Evolutionary conservation across 257 asterid genomes (phyloP).

Genomic region (Plantago ovata): DNA sequence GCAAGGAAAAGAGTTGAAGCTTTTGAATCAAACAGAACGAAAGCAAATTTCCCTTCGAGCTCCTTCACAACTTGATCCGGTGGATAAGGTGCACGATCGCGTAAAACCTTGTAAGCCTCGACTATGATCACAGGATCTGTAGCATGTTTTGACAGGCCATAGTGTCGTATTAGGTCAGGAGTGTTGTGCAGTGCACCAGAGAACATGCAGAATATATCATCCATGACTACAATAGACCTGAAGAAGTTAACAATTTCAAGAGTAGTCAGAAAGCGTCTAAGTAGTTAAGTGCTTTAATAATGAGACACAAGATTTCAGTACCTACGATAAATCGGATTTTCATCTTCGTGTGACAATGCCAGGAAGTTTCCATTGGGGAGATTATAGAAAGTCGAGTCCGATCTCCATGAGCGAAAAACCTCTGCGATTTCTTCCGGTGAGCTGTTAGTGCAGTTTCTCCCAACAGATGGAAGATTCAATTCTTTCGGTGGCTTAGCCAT

Average conservation of each 20-base stretch:
- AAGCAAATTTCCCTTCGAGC: slow-evolving; percentile 57
- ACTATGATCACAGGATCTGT: slow-evolving; percentile 54
- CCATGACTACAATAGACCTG: slow-evolving; percentile 63
- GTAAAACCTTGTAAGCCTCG: slow-evolving; percentile 58
- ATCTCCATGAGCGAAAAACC: slow-evolving; percentile 42
- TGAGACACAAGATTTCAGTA: neutral
- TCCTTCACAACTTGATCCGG: slow-evolving; percentile 64
- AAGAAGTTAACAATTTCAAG: neutral
- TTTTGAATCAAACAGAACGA: slow-evolving; percentile 58
- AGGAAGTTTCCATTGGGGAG: slow-evolving; percentile 49
- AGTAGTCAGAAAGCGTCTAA: neutral
- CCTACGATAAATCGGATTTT: slow-evolving; percentile 52
- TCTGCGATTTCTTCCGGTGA: slow-evolving; percentile 41
- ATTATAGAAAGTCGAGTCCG: slow-evolving; percentile 49
- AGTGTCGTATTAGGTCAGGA: slow-evolving; percentile 41
- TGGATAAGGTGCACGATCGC: slow-evolving; percentile 67
- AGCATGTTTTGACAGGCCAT: slow-evolving; percentile 56
- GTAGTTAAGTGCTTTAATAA: neutral
- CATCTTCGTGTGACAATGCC: slow-evolving; percentile 54
- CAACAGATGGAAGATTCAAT: slow-evolving; percentile 29
- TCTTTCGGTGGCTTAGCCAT: slow-evolving; percentile 47
- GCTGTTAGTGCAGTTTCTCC: slow-evolving; percentile 27
- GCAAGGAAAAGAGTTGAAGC: slow-evolving; percentile 52
- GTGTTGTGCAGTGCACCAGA: slow-evolving; percentile 50
- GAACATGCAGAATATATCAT: slow-evolving; percentile 66